Evolutionary conservation across 345 rosid genomes (phyloP).

Genomic region (Brassica cretica): DNA sequence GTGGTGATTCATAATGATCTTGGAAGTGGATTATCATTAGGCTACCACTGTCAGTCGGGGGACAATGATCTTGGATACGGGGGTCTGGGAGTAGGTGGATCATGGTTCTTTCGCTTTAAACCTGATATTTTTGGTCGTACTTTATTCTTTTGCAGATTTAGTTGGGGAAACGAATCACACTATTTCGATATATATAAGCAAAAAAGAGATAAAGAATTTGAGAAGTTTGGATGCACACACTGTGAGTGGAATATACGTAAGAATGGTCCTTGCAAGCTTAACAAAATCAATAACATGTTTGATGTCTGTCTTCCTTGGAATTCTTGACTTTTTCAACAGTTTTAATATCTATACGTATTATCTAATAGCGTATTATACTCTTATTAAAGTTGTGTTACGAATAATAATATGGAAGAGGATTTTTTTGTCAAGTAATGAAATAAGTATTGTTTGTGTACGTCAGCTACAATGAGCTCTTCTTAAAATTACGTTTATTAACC

Average conservation of each 20-base stretch:
- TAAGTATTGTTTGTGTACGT: background rate
- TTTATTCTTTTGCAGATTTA: conserved; percentile 7
- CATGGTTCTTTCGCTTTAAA: background rate
- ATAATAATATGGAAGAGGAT: background rate
- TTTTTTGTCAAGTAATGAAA: background rate
- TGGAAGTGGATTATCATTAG: background rate
- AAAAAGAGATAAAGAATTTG: background rate
- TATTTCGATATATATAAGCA: background rate
- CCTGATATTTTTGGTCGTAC: conserved; percentile 9
- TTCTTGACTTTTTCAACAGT: background rate
- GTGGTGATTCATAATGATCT: conserved; percentile 4
- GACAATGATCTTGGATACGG: conserved; percentile 6
- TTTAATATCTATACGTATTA: background rate
- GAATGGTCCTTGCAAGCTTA: conserved; percentile 14
- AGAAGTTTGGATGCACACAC: background rate
- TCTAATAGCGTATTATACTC: background rate
- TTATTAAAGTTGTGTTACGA: background rate
- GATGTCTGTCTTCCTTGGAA: conserved; percentile 13
- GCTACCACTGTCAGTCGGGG: conserved; percentile 5
- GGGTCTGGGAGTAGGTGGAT: background rate
- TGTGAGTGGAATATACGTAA: conserved; percentile 16
- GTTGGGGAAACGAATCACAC: background rate
- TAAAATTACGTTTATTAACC: background rate
- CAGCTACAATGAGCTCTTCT: background rate
- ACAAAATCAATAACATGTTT: background rate